Base-by-base conservation (phyloP, 1,284 basidiomycete species). In the Lentinus polychrous region DNA sequence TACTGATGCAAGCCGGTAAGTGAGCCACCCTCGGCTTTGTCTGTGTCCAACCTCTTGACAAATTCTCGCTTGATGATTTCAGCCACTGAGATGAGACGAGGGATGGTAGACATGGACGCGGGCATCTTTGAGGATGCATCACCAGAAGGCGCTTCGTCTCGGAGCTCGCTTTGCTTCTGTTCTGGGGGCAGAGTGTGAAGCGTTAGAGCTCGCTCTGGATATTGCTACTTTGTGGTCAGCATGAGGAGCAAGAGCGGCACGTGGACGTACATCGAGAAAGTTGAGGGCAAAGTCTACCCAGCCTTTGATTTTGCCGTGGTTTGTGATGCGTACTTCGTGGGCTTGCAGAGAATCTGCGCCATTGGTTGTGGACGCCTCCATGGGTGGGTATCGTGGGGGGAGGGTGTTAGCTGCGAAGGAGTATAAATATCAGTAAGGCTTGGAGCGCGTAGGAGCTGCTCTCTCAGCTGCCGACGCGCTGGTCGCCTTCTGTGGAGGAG, bases 61-160 rank as follows among this genome's bases (percentile, higher is more conserved):
- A 82, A 90, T 58, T 91, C 85, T 31, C 90, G 76, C 63, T 93
- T 92, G 57, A 91, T 79, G 49, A 91, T 89, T 65, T 94, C 91
- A 0, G 81, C 83, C 3, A 91, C 83, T 0, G 84, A 80, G 44
- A 93, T 71, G 7, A 93, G 72, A 0, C 82, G 78, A 0, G 87
- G 80, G 5, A 83, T 76, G 7, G 75, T 70, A 6, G 70, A 63
- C 1, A 77, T 73, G 1, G 73, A 67, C 11, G 66, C 45, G 39
- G 56, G 52, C 45, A 63, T 41, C 27, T 53, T 51, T 8, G 54
- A 49, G 15, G 36, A 46, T 12, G 44, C 38, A 11, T 34, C 17
- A 8, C 36, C 32, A 14, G 18, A 39, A 18, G 22, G 12, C 23
- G 22, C 39, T 7, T 17, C 37, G 14, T 48, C 48, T 15, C 17